These are phyloP conservation scores for Rhytidiadelphus loreus DNA, from an alignment of 225 moss, liverwort and hornwort genomes.

Conservation along the genomic window DNA sequence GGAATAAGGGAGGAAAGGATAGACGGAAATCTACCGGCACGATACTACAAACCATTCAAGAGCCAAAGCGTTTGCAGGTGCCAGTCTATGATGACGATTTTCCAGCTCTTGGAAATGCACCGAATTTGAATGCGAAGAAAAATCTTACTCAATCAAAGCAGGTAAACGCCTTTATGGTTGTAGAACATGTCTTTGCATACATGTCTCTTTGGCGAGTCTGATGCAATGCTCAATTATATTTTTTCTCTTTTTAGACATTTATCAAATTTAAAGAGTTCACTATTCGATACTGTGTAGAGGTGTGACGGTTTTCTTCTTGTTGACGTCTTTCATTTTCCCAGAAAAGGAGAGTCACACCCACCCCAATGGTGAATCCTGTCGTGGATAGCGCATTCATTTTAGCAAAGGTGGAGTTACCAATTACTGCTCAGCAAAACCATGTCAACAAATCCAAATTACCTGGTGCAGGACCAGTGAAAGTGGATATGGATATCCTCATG, in stretches of 20 bases:
- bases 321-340: slow-evolving; percentile 3
- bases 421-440: slow-evolving; percentile 22
- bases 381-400: slow-evolving; percentile 62
- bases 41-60: slow-evolving; percentile 25
- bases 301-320: neutral
- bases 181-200: neutral
- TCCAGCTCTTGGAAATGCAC: slow-evolving; percentile 45
- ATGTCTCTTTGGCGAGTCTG: neutral
- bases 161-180: slow-evolving; percentile 1
- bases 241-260: neutral
- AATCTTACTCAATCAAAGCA: slow-evolving; percentile 29
- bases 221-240: neutral
- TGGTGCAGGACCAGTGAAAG: slow-evolving; percentile 50
- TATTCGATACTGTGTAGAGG: neutral
- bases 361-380: slow-evolving; percentile 50
- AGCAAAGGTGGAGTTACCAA: slow-evolving; percentile 46
- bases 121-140: slow-evolving; percentile 19
- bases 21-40: slow-evolving; percentile 28
- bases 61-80: slow-evolving; percentile 32
- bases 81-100: slow-evolving; percentile 57
- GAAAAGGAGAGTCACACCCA: slow-evolving; percentile 62
- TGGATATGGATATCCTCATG: slow-evolving; percentile 71
- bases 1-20: slow-evolving; percentile 21
- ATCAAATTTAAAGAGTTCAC: neutral
- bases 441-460: slow-evolving; percentile 40